These are phyloP conservation scores for Russula compacta DNA, from an alignment of 768 basidiomycete genomes.

Conservation along the genomic window DNA sequence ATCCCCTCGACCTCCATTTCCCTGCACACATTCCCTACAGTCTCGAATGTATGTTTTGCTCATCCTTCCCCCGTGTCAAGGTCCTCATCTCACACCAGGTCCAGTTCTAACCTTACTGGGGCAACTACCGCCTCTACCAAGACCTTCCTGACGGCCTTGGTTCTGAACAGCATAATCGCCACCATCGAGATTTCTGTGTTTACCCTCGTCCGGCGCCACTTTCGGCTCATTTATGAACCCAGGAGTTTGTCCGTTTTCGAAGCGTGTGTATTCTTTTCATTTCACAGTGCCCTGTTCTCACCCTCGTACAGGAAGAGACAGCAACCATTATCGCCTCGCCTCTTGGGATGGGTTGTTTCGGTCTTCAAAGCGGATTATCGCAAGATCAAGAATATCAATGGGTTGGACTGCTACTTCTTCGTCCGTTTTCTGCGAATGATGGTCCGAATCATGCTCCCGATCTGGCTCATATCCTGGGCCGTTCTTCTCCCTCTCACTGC, in stretches of 20 bases:
- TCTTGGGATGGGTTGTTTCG: slow-evolving; percentile 59
- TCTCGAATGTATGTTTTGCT: slow-evolving; percentile 5
- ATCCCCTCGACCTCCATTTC: background rate
- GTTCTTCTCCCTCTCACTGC: slow-evolving; percentile 72
- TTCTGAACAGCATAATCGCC: slow-evolving; percentile 72
- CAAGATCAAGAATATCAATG: slow-evolving; percentile 58
- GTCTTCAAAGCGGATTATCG: slow-evolving; percentile 57
- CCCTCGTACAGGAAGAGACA: slow-evolving; percentile 44
- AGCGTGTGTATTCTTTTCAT: slow-evolving; percentile 27
- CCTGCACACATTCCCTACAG: background rate
- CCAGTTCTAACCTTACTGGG: slow-evolving; percentile 33
- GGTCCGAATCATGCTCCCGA: slow-evolving; percentile 71
- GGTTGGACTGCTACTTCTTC: slow-evolving; percentile 89
- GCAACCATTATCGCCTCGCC: slow-evolving; percentile 37
- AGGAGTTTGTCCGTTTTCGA: slow-evolving; percentile 57
- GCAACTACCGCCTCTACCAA: slow-evolving; percentile 58
- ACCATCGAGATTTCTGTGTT: slow-evolving; percentile 64
- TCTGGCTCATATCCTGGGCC: slow-evolving; percentile 86
- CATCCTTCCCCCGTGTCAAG: background rate
- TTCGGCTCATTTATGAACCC: slow-evolving; percentile 87
- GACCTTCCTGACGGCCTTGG: slow-evolving; percentile 79
- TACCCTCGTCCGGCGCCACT: slow-evolving; percentile 74
- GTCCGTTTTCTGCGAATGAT: slow-evolving; percentile 86
- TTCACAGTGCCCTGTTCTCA: background rate
- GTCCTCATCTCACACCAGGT: background rate